Base-by-base conservation (phyloP, 73 alveolate species). In the Halteria grandinella region DNA sequence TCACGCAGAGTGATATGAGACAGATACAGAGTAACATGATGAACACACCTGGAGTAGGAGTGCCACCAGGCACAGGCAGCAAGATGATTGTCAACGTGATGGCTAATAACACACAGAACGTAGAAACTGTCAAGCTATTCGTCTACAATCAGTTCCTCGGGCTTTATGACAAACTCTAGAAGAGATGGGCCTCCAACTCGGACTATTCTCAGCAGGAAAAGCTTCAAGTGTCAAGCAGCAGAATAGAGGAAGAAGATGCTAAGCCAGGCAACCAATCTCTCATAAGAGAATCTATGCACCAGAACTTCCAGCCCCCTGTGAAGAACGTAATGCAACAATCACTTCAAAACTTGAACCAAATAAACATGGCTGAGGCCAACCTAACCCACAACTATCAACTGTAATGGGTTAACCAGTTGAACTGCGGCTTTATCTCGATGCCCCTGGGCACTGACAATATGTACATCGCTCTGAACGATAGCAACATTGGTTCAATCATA, bases 401-500 rank as follows among this genome's bases (percentile, higher is more conserved):
- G 47, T 7, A 36, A 36, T 36, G 11, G 47, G 5, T 7, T 5
- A 36, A 5, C 5, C n/a, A 5, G 47, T 7, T 36, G n/a, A 36
- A 36, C n/a, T 5, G 11, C 28, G 77, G 69, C 12, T 43, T 39
- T n/a, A 58, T 27, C 29, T 23, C 55, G 18, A 5, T 55, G 43
- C 87, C 87, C 12, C 29, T 57, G 14, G 78, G 77, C 4, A 18
- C 75, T 8, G 62, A 75, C 28, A 34, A 37, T 15, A 1, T 57
- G 14, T 55, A 52, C 36, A 50, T 75, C 29, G 76, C 77, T 10
- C 25, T 55, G 0, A 57, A 55, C 34, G 79, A 81, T 1, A 50
- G 25, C 44, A 86, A 83, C 45, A 52, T 73, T 0, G 92, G 87
- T 7, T 5, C 87, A 17, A 47, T 83, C 1, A 73, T 83, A 3